Evolutionary conservation across 805 yeast genomes (phyloP).

Genomic region (Candida nanaspora): DNA sequence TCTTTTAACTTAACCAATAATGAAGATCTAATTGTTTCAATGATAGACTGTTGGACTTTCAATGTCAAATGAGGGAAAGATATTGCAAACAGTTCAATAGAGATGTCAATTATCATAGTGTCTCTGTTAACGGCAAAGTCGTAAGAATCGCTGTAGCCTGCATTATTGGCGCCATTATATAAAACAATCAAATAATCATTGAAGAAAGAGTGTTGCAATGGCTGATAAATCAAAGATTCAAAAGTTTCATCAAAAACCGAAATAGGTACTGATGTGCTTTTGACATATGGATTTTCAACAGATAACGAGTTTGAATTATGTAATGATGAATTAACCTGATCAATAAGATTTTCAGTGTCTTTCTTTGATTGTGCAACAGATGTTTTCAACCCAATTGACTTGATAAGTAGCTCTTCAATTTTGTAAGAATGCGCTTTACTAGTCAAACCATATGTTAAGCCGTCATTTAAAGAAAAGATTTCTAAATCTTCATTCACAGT

Average conservation of each 20-base stretch:
- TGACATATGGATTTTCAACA: conserved; percentile 24
- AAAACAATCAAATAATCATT: conserved; percentile 33
- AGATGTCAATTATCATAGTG: conserved; percentile 60
- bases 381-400: conserved; percentile 9
- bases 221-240: conserved; percentile 22
- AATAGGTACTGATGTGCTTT: conserved; percentile 19
- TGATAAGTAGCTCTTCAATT: conserved; percentile 25
- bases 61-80: conserved; percentile 65
- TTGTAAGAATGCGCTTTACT: conserved; percentile 28
- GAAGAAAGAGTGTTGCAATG: conserved; percentile 32
- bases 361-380: no score
- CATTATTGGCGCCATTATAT: conserved; percentile 16
- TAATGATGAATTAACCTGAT: conserved; percentile 5
- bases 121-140: conserved; percentile 34
- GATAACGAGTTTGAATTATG: conserved; percentile 6
- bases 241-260: conserved; percentile 30
- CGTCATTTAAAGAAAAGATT: conserved; percentile 32
- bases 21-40: conserved; percentile 67
- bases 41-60: conserved; percentile 80
- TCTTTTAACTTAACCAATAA: conserved; percentile 29
- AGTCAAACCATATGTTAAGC: conserved; percentile 34
- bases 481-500: conserved; percentile 19
- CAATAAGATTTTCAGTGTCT: no score
- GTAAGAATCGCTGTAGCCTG: conserved; percentile 29
- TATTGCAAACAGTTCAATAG: conserved; percentile 68